phyloP scores from a whole-genome alignment of 2,329 filamentous ascomycete genomes.

The Aspergillus udagawae region DNA sequence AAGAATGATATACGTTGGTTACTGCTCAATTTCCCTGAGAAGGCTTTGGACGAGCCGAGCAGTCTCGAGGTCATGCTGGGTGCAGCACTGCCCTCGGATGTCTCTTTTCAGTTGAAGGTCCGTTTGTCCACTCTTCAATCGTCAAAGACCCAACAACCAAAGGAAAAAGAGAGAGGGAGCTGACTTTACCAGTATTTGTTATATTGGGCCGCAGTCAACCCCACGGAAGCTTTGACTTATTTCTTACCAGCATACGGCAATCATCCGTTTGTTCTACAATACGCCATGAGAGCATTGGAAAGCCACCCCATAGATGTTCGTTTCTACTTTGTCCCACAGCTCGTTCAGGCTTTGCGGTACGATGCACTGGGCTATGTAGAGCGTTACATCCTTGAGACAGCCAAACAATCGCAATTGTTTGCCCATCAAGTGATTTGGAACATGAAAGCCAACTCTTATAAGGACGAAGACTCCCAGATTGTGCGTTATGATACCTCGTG shows the following conservation, averaged over 20 bases:
- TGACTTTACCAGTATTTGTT: constrained; percentile 65
- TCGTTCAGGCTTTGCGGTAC: constrained; percentile 91
- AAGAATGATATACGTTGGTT: constrained; percentile 73
- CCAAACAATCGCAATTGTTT: constrained; percentile 95
- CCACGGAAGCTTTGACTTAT: constrained; percentile 86
- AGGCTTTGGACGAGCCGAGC: constrained; percentile 74
- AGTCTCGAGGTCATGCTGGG: constrained; percentile 80
- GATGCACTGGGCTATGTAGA: constrained; percentile 92
- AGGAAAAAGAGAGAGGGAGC: background rate
- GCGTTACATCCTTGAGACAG: constrained; percentile 93
- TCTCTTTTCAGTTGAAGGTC: constrained; percentile 81
- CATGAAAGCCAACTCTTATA: constrained; percentile 98
- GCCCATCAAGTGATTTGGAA: constrained; percentile 99
- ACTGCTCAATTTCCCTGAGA: constrained; percentile 77
- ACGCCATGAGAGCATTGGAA: constrained; percentile 91
- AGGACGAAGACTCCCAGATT: constrained; percentile 87
- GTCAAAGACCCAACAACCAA: background rate
- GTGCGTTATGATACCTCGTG: constrained; percentile 45
- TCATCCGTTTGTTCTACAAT: constrained; percentile 90
- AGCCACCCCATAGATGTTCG: constrained; percentile 94
- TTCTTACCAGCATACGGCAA: constrained; percentile 89
- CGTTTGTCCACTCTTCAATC: constrained; percentile 2
- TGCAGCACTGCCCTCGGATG: constrained; percentile 68
- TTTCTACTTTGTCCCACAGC: constrained; percentile 98
- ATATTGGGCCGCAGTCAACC: constrained; percentile 90